Conservation (phyloP, 164 flowering plant species). For the Annona squamosa region DNA sequence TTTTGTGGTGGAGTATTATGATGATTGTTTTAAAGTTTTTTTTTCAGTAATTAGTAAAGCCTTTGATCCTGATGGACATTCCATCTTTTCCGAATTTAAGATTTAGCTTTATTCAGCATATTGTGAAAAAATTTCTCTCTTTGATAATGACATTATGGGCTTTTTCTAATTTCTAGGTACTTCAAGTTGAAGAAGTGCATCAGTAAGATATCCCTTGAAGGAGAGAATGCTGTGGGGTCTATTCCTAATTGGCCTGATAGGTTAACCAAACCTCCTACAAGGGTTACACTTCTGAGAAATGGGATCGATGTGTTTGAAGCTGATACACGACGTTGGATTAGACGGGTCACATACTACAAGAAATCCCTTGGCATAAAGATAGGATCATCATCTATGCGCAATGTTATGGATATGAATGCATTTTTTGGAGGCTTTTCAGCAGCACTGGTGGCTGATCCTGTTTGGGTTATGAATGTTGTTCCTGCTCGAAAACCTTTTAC, state of each 20-base stretch:
- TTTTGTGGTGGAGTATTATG: background rate
- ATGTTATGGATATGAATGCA: constrained; percentile 98
- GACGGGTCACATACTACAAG: constrained; percentile 82
- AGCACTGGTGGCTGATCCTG: constrained; percentile 67
- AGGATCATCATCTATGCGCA: constrained; percentile 78
- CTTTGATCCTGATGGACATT: background rate
- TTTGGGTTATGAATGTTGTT: constrained; percentile 99
- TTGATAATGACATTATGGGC: background rate
- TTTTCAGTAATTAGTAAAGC: background rate
- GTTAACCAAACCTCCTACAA: constrained; percentile 58
- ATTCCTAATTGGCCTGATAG: constrained; percentile 93
- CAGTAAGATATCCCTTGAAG: constrained; percentile 52
- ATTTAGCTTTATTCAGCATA: background rate
- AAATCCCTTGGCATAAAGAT: constrained; percentile 67
- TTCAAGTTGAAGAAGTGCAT: constrained; percentile 72
- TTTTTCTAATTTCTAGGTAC: constrained; percentile 48
- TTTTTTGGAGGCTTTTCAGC: constrained; percentile 98
- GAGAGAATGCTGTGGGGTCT: constrained; percentile 58
- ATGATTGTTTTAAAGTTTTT: background rate
- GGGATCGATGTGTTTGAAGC: constrained; percentile 85
- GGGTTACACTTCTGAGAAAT: constrained; percentile 58
- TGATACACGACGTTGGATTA: constrained; percentile 77
- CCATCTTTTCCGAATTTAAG: background rate
- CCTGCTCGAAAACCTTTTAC: constrained; percentile 74
- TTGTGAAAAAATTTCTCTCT: background rate